Evolutionary conservation across 345 rosid species (phyloP).

Genomic region (Gossypium rotundifolium): DNA sequence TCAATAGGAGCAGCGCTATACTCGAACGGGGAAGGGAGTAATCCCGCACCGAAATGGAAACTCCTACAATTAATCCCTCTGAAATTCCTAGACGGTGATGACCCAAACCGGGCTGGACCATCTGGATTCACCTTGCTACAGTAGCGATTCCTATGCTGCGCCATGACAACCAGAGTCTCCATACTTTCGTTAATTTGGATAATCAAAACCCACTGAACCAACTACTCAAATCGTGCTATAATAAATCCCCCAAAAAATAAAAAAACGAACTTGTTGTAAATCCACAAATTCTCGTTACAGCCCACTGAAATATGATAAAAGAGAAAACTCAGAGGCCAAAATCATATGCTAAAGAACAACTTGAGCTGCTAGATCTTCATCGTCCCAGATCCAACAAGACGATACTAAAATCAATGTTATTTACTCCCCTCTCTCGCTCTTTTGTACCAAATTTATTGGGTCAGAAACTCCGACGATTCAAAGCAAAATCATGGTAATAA

Average conservation of each 20-base stretch:
- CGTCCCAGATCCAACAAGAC: slow-evolving; percentile 27
- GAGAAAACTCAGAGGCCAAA: slow-evolving; percentile 13
- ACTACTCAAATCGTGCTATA: slow-evolving; percentile 3
- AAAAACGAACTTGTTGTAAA: not conserved
- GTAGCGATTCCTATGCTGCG: slow-evolving; percentile 64
- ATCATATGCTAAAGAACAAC: not conserved
- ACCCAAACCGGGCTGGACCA: slow-evolving; percentile 34
- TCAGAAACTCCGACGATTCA: slow-evolving; percentile 15
- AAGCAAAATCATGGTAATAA: not conserved
- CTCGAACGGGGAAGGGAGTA: slow-evolving; percentile 59
- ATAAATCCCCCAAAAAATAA: not conserved
- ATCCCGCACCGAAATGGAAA: slow-evolving; percentile 65
- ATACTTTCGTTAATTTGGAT: slow-evolving; percentile 20
- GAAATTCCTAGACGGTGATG: slow-evolving; percentile 52
- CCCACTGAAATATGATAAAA: slow-evolving; percentile 10
- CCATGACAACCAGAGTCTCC: slow-evolving; percentile 75
- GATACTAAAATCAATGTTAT: slow-evolving; percentile 16
- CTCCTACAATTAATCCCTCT: slow-evolving; percentile 68
- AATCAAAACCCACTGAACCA: slow-evolving; percentile 20
- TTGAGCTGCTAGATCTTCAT: slow-evolving; percentile 21
- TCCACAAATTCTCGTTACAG: slow-evolving; percentile 11
- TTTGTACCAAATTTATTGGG: not conserved
- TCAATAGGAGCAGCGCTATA: slow-evolving; percentile 26
- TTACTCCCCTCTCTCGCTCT: not conserved
- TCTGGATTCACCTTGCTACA: slow-evolving; percentile 35